Percentiles rank a stretch among this genome's conserved stretches.
Conservation (phyloP, 441 rosid species). For the Populus trichocarpa region DNA sequence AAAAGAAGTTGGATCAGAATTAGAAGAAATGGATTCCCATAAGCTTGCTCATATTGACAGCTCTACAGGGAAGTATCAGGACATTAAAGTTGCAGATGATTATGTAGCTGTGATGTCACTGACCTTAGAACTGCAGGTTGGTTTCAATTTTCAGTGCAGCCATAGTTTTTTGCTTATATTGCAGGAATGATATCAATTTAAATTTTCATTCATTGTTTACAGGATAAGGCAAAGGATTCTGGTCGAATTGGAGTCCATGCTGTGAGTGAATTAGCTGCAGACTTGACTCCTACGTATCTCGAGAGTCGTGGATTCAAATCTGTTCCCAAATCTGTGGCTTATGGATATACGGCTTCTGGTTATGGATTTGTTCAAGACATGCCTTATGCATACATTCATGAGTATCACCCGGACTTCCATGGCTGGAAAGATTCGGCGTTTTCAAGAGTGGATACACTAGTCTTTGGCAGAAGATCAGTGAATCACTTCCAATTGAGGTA, state of each 20-base stretch:
- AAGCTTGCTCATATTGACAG: slow-evolving; percentile 57
- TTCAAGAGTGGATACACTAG: slow-evolving; percentile 58
- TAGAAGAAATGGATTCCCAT: slow-evolving; percentile 70
- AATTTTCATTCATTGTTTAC: slow-evolving; percentile 8
- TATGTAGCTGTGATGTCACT: slow-evolving; percentile 54
- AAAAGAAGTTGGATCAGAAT: slow-evolving; percentile 46
- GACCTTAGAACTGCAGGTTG: slow-evolving; percentile 66
- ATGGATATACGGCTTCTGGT: slow-evolving; percentile 79
- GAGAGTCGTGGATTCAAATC: slow-evolving; percentile 43
- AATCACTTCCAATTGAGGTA: too few species aligned
- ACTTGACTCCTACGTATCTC: slow-evolving; percentile 46
- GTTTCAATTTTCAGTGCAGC: slow-evolving; percentile 4
- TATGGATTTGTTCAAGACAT: slow-evolving; percentile 70
- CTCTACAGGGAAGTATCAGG: slow-evolving; percentile 48
- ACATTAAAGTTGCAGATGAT: slow-evolving; percentile 58
- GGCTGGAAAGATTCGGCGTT: slow-evolving; percentile 72
- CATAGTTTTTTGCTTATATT: neutral
- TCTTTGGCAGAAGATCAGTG: slow-evolving; percentile 58
- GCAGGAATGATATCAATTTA: neutral
- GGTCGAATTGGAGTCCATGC: slow-evolving; percentile 59
- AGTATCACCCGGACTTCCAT: slow-evolving; percentile 70
- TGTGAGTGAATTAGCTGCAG: slow-evolving; percentile 61
- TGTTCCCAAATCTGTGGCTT: slow-evolving; percentile 59
- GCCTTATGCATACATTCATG: slow-evolving; percentile 73
- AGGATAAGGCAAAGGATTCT: slow-evolving; percentile 58